phyloP scores from a whole-genome alignment of 2,329 filamentous ascomycete genomes.

The Plenodomus lindquistii region DNA sequence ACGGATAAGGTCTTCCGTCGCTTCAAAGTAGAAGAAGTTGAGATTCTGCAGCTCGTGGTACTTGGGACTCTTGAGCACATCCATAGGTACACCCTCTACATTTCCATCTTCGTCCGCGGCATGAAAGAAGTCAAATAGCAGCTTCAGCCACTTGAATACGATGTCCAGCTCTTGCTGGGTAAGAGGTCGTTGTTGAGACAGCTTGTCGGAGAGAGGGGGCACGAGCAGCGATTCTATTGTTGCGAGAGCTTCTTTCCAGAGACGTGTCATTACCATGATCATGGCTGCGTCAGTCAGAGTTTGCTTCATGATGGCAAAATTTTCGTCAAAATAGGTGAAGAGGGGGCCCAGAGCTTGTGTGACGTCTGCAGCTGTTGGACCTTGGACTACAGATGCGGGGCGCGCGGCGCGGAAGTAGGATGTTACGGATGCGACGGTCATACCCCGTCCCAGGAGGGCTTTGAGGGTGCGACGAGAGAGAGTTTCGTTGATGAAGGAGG shows the following conservation, averaged over 20 bases:
- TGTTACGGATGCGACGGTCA: constrained; percentile 73
- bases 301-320: constrained; percentile 98
- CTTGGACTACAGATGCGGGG: constrained; percentile 54
- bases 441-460: constrained; percentile 72
- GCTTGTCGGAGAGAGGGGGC: constrained; percentile 92
- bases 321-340: constrained; percentile 95
- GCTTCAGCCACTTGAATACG: constrained; percentile 90
- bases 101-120: constrained; percentile 85
- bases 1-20: constrained; percentile 85
- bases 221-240: constrained; percentile 90
- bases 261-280: constrained; percentile 94
- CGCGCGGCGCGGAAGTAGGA: constrained; percentile 62
- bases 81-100: constrained; percentile 83
- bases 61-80: constrained; percentile 94
- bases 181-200: constrained; percentile 80
- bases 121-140: constrained; percentile 94
- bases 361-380: constrained; percentile 71
- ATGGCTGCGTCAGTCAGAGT: constrained; percentile 95
- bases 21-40: constrained; percentile 98
- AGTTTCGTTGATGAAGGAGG: constrained; percentile 87
- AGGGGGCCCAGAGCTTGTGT: constrained; percentile 81
- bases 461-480: constrained; percentile 82
- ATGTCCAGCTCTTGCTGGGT: constrained; percentile 89
- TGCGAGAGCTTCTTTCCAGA: constrained; percentile 97
- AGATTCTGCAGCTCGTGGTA: constrained; percentile 96